These are phyloP conservation scores for Miamiensis avidus DNA, from an alignment of 169 alveolate genomes.

Conservation along the genomic window DNA sequence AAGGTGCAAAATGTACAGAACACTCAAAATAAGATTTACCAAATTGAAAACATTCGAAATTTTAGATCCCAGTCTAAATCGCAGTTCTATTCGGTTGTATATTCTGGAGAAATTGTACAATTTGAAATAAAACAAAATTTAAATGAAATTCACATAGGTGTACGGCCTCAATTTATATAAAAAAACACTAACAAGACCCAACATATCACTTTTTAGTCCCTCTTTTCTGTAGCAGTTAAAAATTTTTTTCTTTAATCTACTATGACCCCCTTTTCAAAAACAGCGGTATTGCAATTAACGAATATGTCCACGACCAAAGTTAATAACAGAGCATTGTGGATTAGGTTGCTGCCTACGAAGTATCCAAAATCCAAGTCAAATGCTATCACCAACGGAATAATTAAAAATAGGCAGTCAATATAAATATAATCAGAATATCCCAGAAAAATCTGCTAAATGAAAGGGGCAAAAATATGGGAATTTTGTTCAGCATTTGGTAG, in stretches of 20 bases:
- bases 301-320: neutral
- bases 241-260: too few relatives aligned
- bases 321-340: neutral
- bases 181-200: neutral
- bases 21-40: neutral
- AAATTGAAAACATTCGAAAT: neutral
- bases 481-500: neutral
- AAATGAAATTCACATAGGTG: too few relatives aligned
- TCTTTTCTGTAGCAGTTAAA: neutral
- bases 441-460: neutral
- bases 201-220: neutral
- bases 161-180: neutral
- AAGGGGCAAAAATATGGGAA: neutral
- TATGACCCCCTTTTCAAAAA: neutral
- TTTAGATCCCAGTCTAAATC: slow-evolving; percentile 9
- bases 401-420: neutral
- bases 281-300: neutral
- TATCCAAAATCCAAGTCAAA: neutral
- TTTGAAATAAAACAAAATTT: neutral
- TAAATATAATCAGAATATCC: neutral
- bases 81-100: slow-evolving; percentile 1
- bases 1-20: slow-evolving; percentile 4
- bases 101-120: neutral
- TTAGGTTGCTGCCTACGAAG: too few relatives aligned
- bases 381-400: neutral